Base-by-base conservation (phyloP, 192 early-diverging fungal species). In the Podila verticillata region DNA sequence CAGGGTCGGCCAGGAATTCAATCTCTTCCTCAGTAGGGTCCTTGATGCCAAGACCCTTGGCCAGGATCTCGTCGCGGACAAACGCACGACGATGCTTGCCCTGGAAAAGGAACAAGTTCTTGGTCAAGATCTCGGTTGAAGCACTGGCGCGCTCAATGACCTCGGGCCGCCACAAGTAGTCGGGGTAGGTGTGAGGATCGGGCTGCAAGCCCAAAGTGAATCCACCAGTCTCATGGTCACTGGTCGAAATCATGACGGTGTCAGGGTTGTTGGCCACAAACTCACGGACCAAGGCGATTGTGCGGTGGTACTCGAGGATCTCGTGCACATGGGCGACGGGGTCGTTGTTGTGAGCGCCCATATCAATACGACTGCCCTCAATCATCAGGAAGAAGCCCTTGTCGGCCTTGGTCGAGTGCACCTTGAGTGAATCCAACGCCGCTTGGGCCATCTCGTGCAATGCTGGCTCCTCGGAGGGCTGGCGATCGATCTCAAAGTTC, bases 161-260 rank as follows among this genome's bases (percentile, higher is more conserved):
- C 31, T 90, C 83, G 0, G 98, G 98, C 61, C 86, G 81, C 94
- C 94, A 96, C 49, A 86, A 59, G 70, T 99, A 99, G 28, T 92
- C 92, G 5, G 98, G 97, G 70, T 97, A 98, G 7, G 68, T 73
- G 0, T 75, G 35, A 12, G 83, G 82, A 19, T 80, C 77, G 19
- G 90, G 80, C 84, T 98, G 95, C 68, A 89, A 86, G 32, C 87
- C 96, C 24, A 96, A 84, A 0, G 95, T 90, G 34, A 99, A 87
- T 3, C 98, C 98, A 35, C 98, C 98, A 0, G 98, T 99, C 79
- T 99, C 98, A 82, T 99, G 98, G 84, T 99, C 98, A 26, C 89
- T 90, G 24, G 84, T 91, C 51, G 95, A 96, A 34, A 99, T 94
- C 89, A 99, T 83, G 31, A 98, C 88, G 0, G 96, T 97, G 70